These are phyloP conservation scores for Leccinum obscurum DNA, from an alignment of 768 basidiomycete genomes.

Conservation along the genomic window DNA sequence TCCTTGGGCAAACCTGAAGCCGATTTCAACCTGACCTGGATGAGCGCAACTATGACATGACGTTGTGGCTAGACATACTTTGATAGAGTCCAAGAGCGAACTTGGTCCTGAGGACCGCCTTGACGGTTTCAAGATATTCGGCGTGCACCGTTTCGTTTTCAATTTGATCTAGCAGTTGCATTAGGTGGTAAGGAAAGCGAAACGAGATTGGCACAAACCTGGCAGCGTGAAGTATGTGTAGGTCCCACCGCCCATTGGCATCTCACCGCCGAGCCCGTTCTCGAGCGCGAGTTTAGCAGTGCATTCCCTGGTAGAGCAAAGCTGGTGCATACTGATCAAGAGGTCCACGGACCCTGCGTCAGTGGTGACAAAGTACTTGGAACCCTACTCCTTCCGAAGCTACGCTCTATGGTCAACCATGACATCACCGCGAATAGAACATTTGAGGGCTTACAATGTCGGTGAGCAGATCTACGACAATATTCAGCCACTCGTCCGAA, in stretches of 20 bases:
- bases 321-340: slow-evolving; percentile 51
- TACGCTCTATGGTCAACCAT: slow-evolving; percentile 23
- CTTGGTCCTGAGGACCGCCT: slow-evolving; percentile 41
- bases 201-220: slow-evolving; percentile 34
- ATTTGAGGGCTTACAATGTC: slow-evolving; percentile 11
- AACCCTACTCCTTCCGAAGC: slow-evolving; percentile 66
- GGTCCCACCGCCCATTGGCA: slow-evolving; percentile 16
- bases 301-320: slow-evolving; percentile 61
- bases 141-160: slow-evolving; percentile 41
- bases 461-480: slow-evolving; percentile 17
- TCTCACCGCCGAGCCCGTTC: slow-evolving; percentile 23
- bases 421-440: not conserved
- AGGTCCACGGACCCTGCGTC: slow-evolving; percentile 66
- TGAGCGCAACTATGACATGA: no score
- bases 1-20: no score
- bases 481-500: not conserved
- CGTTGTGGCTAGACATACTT: no score
- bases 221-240: slow-evolving; percentile 64
- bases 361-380: slow-evolving; percentile 45
- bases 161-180: slow-evolving; percentile 49
- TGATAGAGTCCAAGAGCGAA: slow-evolving; percentile 12
- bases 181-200: not conserved
- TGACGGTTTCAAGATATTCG: slow-evolving; percentile 56
- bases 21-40: no score
- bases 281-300: slow-evolving; percentile 48